Evolutionary conservation across 805 yeast genomes (phyloP).

Genomic region (Metschnikowia hibisci): DNA sequence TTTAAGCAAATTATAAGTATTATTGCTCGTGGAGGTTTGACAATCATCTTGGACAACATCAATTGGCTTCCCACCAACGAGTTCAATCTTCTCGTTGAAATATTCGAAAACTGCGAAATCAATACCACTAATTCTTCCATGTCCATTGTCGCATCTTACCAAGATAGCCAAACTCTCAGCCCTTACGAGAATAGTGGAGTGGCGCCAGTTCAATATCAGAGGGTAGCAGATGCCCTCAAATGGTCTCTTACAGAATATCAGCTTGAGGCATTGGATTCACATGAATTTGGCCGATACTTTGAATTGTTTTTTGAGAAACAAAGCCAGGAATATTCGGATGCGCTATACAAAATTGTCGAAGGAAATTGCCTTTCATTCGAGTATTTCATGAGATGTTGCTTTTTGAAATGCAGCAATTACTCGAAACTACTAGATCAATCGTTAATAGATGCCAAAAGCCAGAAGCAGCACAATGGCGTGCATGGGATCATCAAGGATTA

Average conservation of each 20-base stretch:
- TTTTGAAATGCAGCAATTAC: background rate
- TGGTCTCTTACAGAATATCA: constrained; percentile 12
- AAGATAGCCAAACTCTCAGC: background rate
- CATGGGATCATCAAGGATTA: constrained; percentile 20
- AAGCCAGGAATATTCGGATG: background rate
- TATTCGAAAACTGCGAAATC: constrained; percentile 16
- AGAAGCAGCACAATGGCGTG: constrained; percentile 14
- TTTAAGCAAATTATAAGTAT: constrained; percentile 41
- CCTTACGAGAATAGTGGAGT: constrained; percentile 2
- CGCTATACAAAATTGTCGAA: constrained; percentile 11
- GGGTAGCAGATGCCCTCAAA: constrained; percentile 5
- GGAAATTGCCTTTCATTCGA: constrained; percentile 20
- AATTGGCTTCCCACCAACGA: constrained; percentile 41
- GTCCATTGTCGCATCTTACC: constrained; percentile 7
- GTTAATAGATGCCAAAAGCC: background rate
- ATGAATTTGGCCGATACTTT: constrained; percentile 8
- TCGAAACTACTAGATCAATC: constrained; percentile 1
- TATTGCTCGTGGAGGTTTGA: constrained; percentile 40
- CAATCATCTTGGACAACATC: constrained; percentile 44
- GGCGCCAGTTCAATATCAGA: background rate
- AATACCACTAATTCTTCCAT: constrained; percentile 3
- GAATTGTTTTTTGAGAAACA: constrained; percentile 5
- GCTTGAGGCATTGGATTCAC: constrained; percentile 7
- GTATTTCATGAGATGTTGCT: constrained; percentile 11
- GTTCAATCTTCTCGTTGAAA: constrained; percentile 27